Base-by-base conservation (phyloP, 1,139 yeast species). In the Scheffersomyces stambukii region DNA sequence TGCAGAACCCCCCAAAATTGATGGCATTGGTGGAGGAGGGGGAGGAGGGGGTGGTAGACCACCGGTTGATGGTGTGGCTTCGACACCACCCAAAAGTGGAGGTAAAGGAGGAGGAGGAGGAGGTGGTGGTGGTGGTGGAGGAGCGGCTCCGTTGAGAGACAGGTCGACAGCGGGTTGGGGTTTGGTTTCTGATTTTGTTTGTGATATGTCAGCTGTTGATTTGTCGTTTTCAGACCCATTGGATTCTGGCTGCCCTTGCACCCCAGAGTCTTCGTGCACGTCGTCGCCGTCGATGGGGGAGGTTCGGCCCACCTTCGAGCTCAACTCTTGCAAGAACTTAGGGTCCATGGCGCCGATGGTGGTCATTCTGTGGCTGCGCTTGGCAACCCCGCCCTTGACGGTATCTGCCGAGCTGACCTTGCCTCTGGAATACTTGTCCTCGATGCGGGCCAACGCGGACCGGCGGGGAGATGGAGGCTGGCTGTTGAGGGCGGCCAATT, bases 281-380 rank as follows among this genome's bases (percentile, higher is more conserved):
- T 11, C 5, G 9, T 30, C 35, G 16, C 45, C 43, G 6, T 36
- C 50, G 22, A 63, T 57, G 1, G 70, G 52, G 4, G 58, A 56
- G 5, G 59, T 44, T 37, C 52, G 63, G 9, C 52, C 55, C 8
- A 77, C 80, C 43, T 74, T 77, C 7, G 66, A 54, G 13, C 72
- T 63, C 37, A 80, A 58, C 42, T 81, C 88, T 30, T 68, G 64
- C 40, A 81, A 60, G 51, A 75, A 78, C 25, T 65, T 52, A 7
- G 82, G 77, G 42, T 72, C 63, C 64, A 69, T 63, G 1, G 62
- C 64, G 15, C 60, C 61, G 17, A 63, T 48, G 1, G 64, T 54
- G 2, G 67, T 57, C 27, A 50, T 50, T 29, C 69, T 46, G 35
- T 63, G 49, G 8, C 15, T 7, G 15, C 34, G 43, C 36, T 50